Evolutionary conservation across 805 yeast genomes (phyloP), one percentile per base, ranked within the genome.

Genomic region (Maudiozyma bulderi): DNA sequence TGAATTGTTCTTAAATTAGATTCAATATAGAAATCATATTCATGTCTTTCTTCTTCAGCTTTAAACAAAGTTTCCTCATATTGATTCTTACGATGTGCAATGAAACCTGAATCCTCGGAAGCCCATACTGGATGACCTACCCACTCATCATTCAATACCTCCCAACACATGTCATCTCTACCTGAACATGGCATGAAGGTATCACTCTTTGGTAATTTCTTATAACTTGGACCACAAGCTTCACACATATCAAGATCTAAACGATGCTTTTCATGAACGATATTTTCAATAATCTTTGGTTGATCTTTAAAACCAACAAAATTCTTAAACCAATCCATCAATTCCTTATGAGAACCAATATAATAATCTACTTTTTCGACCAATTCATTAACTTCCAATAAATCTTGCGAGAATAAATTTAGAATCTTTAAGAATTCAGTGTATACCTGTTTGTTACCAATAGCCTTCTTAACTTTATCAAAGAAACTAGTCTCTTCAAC

Each of bases 41-140:
- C 99, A 57, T 90, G 95, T 64, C 99, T 81, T 69, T 93, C 99
- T 65, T 93, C 99, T 68, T 93, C 99, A 50, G 90, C 87, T 64
- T 95, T 84, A 72, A 89, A 90, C 48, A 93, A 70, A 45, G 93
- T 86, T 66, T 93, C 99, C 68, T 93, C 99, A 65, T 91, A 93
- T 70, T 93, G 99, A 64, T 93, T 93, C 68, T 93, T 93, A 55
- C 98, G 80, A 66, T 93, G 99, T n/a, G 99, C 96, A 64, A 93
- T 90, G 60, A 91, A 93, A 0, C 99, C 99, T 10, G 96, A 86
- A 66, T 93, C 99, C 66, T 93, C 99, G 0, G 98, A 91, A 4
- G 98, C 99, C 99, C 99, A 93, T n/a, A 96, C 95, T 26, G 99
- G 99, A 68, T 93, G 98, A 6, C 97, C 96, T 35, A 93, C 98